A percentile compares a stretch with the other conserved stretches of the same genome.
phyloP scores from a whole-genome alignment of 192 early-diverging fungal species.

The Chytriomyces confervae region DNA sequence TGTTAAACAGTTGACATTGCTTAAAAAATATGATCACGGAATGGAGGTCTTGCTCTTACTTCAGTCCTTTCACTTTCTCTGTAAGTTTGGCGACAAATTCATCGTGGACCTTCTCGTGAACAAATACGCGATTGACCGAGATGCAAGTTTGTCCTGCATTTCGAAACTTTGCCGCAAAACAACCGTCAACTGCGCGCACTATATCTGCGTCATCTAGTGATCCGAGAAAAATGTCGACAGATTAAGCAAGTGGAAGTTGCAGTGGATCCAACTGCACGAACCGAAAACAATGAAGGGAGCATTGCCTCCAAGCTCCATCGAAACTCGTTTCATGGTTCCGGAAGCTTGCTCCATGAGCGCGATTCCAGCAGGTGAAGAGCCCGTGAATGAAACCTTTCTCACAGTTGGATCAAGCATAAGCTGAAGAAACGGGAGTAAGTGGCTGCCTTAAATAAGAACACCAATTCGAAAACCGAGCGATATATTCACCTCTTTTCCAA shows the following conservation, averaged over 20 bases:
- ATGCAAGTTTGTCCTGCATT: slow-evolving; percentile 59
- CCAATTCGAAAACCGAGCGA: not conserved
- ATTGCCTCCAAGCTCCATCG: slow-evolving; percentile 58
- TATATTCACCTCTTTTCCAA: slow-evolving; percentile 64
- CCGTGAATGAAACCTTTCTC: slow-evolving; percentile 79
- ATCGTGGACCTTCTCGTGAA: slow-evolving; percentile 46
- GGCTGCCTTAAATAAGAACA: not conserved
- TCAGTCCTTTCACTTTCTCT: slow-evolving; percentile 60
- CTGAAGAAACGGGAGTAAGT: slow-evolving; percentile 2
- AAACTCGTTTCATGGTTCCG: slow-evolving; percentile 56
- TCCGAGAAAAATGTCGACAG: not conserved
- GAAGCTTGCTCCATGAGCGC: slow-evolving; percentile 66
- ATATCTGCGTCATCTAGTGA: slow-evolving; percentile 49
- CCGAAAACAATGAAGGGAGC: slow-evolving; percentile 60
- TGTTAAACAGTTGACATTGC: not conserved
- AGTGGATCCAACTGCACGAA: slow-evolving; percentile 8
- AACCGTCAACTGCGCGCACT: slow-evolving; percentile 48
- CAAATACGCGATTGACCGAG: slow-evolving; percentile 50
- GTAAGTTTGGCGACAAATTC: slow-evolving; percentile 54
- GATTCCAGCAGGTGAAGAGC: slow-evolving; percentile 76
- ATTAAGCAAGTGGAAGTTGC: not conserved
- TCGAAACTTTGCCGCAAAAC: slow-evolving; percentile 48
- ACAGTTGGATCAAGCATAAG: slow-evolving; percentile 35
- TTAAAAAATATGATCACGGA: not conserved
- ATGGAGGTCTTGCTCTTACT: not conserved